Percentiles rank a stretch among this genome's conserved stretches.
Evolutionary conservation across 495 filamentous ascomycete species (phyloP).

Genomic region (Astrocystis sublimbata): DNA sequence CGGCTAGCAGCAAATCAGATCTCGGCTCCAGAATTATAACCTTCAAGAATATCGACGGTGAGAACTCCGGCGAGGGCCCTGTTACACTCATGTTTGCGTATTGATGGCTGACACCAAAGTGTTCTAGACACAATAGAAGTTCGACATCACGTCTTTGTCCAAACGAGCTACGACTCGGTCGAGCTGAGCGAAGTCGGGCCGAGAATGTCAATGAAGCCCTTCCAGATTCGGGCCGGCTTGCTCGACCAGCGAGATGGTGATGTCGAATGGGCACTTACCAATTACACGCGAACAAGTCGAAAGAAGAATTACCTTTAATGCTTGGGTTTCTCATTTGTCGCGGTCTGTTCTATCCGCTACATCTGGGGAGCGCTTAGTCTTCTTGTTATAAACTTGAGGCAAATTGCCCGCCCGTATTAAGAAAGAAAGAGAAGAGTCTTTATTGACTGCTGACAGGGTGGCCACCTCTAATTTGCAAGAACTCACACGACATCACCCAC

Average conservation of each 20-base stretch:
- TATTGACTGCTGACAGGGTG: too few relatives aligned
- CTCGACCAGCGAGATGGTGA: slow-evolving; percentile 96
- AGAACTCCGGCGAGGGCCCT: too few relatives aligned
- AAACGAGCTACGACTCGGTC: slow-evolving; percentile 68
- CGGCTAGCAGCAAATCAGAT: slow-evolving; percentile 54
- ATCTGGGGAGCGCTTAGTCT: slow-evolving; percentile 19
- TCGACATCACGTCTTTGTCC: slow-evolving; percentile 52
- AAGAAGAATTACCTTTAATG: slow-evolving; percentile 90
- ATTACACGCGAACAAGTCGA: slow-evolving; percentile 86
- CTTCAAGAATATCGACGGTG: slow-evolving; percentile 94
- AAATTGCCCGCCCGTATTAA: slow-evolving; percentile 20
- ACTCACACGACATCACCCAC: too few relatives aligned
- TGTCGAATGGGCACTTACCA: slow-evolving; percentile 90
- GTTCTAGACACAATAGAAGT: slow-evolving; percentile 23
- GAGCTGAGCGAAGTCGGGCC: slow-evolving; percentile 95
- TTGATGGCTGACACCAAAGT: too few relatives aligned
- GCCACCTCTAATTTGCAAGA: too few relatives aligned
- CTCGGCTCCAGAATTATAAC: slow-evolving; percentile 87
- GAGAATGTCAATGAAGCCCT: slow-evolving; percentile 92
- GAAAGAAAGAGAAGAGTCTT: too few relatives aligned
- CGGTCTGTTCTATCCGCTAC: slow-evolving; percentile 17
- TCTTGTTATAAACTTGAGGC: slow-evolving; percentile 15
- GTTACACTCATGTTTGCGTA: too few relatives aligned
- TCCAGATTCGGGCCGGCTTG: slow-evolving; percentile 91
- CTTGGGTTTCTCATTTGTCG: background rate